Evolutionary conservation across 345 rosid genomes (phyloP), one percentile per base, ranked within the genome.

Genomic region (Lepidium africanum): DNA sequence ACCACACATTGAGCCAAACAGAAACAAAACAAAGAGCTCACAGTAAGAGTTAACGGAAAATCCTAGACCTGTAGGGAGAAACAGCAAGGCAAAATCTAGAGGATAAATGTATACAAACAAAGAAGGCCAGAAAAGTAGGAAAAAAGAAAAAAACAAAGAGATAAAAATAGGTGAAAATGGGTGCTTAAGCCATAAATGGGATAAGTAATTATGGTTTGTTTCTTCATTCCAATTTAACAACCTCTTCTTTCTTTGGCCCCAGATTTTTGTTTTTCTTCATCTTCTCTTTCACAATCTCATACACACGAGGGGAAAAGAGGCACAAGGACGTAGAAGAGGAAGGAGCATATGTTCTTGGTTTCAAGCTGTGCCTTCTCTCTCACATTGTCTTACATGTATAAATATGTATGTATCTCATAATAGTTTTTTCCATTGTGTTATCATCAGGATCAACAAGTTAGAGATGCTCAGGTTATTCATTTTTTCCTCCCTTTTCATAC

Each of bases 331-430:
- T 42, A 63, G 40, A 71, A 71, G 54, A 71, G 38, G 75, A 71
- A 71, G 69, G 45, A 40, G 49, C 58, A 16, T 32, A 63, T 72
- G 76, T 72, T 72, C 51, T 64, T 72, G 45, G 37, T 72, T 55
- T 47, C 37, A 2, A 27, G 15, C 4, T 72, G 70, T 72, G 25
- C 7, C 8, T n/a, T 47, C 35, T 36, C 56, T 54, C 50, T 21
- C 11, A 1, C 45, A 19, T 41, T 61, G 15, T 25, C 38, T 36
- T 45, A 12, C 0, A 5, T 16, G 38, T 37, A 3, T 15, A 15
- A 2, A n/a, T 27, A 7, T 41, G 14, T 35, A 12, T 64, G 14
- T 35, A 9, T 64, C 76, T 56, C 38, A 56, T 56, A 3, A 64
- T 53, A 53, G 33, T 12, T 23, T 56, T 60, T 19, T 5, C 27